Evolutionary conservation across 1,139 yeast genomes (phyloP).

Genomic region (Yamadazyma epiphylla): DNA sequence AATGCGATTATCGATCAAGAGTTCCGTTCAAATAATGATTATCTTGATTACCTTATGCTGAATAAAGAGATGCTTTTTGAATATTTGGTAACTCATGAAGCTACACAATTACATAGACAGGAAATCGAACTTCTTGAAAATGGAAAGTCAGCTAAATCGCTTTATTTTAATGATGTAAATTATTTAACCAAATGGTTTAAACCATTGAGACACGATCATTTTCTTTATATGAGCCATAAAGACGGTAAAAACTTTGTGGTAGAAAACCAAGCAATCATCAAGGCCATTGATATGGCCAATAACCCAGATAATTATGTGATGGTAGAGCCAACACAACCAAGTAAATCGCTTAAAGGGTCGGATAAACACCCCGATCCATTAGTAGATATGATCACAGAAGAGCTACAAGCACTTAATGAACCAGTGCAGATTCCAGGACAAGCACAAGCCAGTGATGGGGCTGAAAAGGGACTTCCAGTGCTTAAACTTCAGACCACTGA

Average conservation of each 20-base stretch:
- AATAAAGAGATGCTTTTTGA: conserved; percentile 23
- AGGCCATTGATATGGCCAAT: conserved; percentile 3
- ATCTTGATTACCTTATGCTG: conserved; percentile 19
- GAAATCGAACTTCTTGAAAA: conserved; percentile 22
- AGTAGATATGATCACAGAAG: background rate
- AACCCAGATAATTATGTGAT: background rate
- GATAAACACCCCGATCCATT: background rate
- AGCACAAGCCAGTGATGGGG: too few species aligned
- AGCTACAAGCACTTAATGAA: background rate
- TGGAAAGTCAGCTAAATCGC: conserved; percentile 12
- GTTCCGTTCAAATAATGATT: conserved; percentile 25
- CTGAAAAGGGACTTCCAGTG: too few species aligned
- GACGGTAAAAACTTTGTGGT: conserved; percentile 8
- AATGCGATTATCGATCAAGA: conserved; percentile 15
- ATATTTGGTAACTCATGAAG: conserved; percentile 24
- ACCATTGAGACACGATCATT: conserved; percentile 25
- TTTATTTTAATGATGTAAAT: conserved; percentile 13
- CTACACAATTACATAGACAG: conserved; percentile 27
- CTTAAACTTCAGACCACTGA: too few species aligned
- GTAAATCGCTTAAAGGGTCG: background rate
- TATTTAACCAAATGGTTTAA: conserved; percentile 7
- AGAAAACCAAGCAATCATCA: conserved; percentile 4
- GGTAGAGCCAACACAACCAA: background rate
- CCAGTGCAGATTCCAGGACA: too few species aligned
- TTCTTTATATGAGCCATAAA: conserved; percentile 10